Evolutionary conservation across 192 early-diverging fungal species (phyloP).

Genomic region (Coemansia sp.): DNA sequence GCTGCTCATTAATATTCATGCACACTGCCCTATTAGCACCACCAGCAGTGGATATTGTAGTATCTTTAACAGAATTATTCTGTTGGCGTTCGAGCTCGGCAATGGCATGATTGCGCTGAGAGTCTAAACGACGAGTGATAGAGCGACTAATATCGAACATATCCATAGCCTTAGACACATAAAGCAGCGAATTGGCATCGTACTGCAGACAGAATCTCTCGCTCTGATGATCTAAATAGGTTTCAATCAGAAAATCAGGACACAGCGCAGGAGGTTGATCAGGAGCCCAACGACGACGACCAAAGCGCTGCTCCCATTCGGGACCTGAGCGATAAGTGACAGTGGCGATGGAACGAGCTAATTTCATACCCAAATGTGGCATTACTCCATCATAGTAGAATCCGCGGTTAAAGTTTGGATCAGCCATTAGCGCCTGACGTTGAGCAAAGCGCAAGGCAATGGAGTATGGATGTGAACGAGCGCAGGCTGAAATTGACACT

Average conservation of each 20-base stretch:
- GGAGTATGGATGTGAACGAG: constrained; percentile 93
- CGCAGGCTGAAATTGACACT: constrained; percentile 86
- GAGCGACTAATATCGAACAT: constrained; percentile 91
- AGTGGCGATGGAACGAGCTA: constrained; percentile 91
- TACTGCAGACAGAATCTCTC: constrained; percentile 91
- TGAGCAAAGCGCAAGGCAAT: constrained; percentile 92
- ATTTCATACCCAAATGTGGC: constrained; percentile 94
- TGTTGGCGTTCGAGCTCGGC: constrained; percentile 15
- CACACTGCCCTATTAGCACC: constrained; percentile 13
- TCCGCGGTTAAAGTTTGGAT: constrained; percentile 94
- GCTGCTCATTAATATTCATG: constrained; percentile 26
- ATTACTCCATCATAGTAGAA: constrained; percentile 86
- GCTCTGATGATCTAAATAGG: constrained; percentile 95
- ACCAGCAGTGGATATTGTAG: not conserved
- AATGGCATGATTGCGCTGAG: constrained; percentile 46
- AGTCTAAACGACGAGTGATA: constrained; percentile 35
- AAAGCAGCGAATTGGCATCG: constrained; percentile 90
- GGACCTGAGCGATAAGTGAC: constrained; percentile 94
- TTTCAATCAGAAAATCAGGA: constrained; percentile 94
- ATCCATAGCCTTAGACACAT: constrained; percentile 97
- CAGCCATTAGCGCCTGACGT: constrained; percentile 85
- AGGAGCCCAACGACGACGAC: constrained; percentile 74
- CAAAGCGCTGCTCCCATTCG: constrained; percentile 97
- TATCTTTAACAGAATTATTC: not conserved
- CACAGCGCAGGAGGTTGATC: constrained; percentile 76